Evolutionary conservation across 2,329 filamentous ascomycete species (phyloP).

Genomic region (Trichoderma atrobrunneum): DNA sequence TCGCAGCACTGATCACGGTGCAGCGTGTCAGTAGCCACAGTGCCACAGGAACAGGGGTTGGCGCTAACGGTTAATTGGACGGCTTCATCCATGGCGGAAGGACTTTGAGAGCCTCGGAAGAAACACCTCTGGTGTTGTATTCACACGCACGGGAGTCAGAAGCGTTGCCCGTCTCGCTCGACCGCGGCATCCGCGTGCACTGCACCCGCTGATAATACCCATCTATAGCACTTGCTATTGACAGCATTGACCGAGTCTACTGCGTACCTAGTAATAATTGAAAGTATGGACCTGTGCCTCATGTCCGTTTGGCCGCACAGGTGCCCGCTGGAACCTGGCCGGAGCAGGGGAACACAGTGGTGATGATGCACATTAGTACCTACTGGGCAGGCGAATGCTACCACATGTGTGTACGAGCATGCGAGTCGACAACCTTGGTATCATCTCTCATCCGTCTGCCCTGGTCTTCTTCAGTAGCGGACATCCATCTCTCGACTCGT

Average conservation of each 20-base stretch:
- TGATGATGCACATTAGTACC: neutral
- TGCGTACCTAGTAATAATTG: neutral
- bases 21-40: constrained; percentile 3
- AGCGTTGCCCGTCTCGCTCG: neutral
- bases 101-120: neutral
- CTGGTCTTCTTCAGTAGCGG: neutral
- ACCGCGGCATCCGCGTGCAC: neutral
- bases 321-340: neutral
- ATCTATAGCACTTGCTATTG: neutral
- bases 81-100: neutral
- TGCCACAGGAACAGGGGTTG: constrained; percentile 13
- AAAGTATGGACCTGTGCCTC: neutral
- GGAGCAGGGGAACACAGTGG: neutral
- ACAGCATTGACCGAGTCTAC: neutral
- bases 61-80: constrained; percentile 16
- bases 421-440: constrained; percentile 2
- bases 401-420: neutral
- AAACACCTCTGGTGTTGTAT: neutral
- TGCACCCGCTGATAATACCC: neutral
- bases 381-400: constrained; percentile 2
- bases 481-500: neutral
- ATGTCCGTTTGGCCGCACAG: neutral
- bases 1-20: constrained; percentile 11
- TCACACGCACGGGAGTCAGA: neutral
- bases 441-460: neutral